Conservation (phyloP, 2,329 filamentous ascomycete species). For the Neospermospora avenae region DNA sequence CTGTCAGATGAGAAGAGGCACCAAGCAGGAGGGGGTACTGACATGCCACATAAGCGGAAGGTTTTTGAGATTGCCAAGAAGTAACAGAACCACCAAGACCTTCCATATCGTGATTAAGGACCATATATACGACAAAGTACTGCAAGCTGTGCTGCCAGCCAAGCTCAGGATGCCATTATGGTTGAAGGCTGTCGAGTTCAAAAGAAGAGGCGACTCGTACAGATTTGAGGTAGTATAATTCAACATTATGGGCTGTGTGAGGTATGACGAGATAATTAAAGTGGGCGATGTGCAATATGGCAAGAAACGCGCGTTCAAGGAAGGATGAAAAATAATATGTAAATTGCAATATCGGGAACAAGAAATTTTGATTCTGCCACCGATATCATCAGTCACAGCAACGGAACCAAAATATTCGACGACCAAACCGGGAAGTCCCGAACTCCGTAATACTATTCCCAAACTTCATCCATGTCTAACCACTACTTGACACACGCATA, state of each 20-base stretch:
- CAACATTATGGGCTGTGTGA: slow-evolving; percentile 5
- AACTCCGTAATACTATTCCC: background rate
- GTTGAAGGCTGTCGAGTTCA: slow-evolving; percentile 5
- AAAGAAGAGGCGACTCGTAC: slow-evolving; percentile 1
- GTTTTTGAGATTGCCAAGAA: slow-evolving; percentile 54
- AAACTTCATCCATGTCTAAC: background rate
- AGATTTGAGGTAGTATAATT: slow-evolving; percentile 5
- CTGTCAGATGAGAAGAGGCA: slow-evolving; percentile 3
- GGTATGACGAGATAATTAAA: slow-evolving; percentile 1
- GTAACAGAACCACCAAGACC: slow-evolving; percentile 38
- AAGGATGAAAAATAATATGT: slow-evolving; percentile 1
- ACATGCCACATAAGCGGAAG: slow-evolving; percentile 61
- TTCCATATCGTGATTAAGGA: slow-evolving; percentile 35
- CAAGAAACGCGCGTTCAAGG: background rate
- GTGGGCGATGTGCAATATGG: slow-evolving; percentile 1
- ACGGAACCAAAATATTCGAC: background rate
- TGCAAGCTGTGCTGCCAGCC: background rate
- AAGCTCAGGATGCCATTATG: background rate
- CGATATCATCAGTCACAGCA: slow-evolving; percentile 2
- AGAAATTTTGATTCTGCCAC: slow-evolving; percentile 2
- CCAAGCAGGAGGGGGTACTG: slow-evolving; percentile 32
- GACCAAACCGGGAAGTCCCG: background rate
- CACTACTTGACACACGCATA: background rate
- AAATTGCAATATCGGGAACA: background rate
- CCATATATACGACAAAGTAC: slow-evolving; percentile 21